A percentile compares a stretch with the other conserved stretches of the same genome.
phyloP scores from a whole-genome alignment of 495 filamentous ascomycete species.

The Lasiosphaeris hirsuta region DNA sequence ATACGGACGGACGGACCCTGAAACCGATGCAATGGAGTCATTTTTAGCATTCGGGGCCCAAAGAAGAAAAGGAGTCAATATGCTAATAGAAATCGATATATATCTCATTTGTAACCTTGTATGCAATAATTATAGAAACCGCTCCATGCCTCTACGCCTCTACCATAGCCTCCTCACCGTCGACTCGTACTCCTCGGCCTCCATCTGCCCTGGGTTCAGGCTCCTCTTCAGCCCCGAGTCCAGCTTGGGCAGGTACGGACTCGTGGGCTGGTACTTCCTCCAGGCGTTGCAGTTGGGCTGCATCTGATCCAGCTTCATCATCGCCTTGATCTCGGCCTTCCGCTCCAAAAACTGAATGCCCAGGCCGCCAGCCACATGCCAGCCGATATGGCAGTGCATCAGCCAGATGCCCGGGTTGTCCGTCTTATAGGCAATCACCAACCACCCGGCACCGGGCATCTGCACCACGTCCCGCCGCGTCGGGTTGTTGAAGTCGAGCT shows the following conservation, averaged over 20 bases:
- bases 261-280: slow-evolving; percentile 35
- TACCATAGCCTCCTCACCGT: neutral
- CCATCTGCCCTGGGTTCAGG: neutral
- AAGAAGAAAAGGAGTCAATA: no score
- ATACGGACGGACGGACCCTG: no score
- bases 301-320: slow-evolving; percentile 35
- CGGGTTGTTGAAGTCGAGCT: slow-evolving; percentile 40
- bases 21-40: no score
- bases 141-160: no score
- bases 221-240: slow-evolving; percentile 18
- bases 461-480: slow-evolving; percentile 35
- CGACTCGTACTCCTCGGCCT: neutral
- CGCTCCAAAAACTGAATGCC: slow-evolving; percentile 47
- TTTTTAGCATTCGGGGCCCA: no score
- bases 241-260: slow-evolving; percentile 24
- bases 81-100: no score
- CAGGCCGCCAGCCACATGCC: slow-evolving; percentile 48
- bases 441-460: slow-evolving; percentile 35
- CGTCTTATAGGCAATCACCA: slow-evolving; percentile 44
- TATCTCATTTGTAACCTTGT: no score
- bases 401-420: slow-evolving; percentile 49
- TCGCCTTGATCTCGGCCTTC: slow-evolving; percentile 31
- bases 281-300: slow-evolving; percentile 40
- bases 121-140: no score
- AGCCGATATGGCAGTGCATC: slow-evolving; percentile 49